These are phyloP conservation scores for Paecilomyces formosus DNA, from an alignment of 2,329 filamentous ascomycete species.

Conservation along the genomic window DNA sequence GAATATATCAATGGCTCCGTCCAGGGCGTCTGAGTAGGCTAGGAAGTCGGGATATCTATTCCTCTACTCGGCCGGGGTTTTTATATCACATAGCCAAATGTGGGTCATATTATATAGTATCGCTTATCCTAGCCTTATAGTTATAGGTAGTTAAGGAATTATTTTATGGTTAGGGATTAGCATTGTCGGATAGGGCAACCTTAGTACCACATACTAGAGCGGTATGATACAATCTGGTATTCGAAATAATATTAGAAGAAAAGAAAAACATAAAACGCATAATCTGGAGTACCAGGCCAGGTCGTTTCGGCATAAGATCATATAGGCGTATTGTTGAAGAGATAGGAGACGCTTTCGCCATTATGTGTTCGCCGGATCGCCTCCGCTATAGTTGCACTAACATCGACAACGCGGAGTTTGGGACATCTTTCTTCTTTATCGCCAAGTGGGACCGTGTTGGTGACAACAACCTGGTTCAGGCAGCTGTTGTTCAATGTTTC, in stretches of 20 bases:
- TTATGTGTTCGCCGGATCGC: slow-evolving; percentile 45
- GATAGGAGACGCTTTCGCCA: slow-evolving; percentile 44
- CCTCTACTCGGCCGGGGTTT: no score
- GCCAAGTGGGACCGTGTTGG: slow-evolving; percentile 76
- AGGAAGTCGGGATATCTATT: no score
- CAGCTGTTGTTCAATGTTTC: slow-evolving; percentile 74
- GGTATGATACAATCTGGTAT: neutral
- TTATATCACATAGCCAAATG: no score
- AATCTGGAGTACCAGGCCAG: neutral
- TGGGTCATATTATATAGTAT: no score
- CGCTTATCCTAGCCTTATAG: no score
- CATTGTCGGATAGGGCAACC: no score
- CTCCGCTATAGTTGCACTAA: slow-evolving; percentile 63
- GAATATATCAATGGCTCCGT: no score
- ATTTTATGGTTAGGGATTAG: no score
- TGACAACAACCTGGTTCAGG: slow-evolving; percentile 74
- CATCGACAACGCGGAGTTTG: slow-evolving; percentile 83
- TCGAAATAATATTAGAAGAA: neutral
- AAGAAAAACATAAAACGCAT: neutral
- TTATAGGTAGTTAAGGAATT: no score
- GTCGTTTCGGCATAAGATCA: neutral
- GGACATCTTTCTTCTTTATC: slow-evolving; percentile 73
- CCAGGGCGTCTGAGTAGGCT: no score
- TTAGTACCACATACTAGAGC: neutral
- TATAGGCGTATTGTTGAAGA: slow-evolving; percentile 23